Evolutionary conservation across 108 stramenopile genomes (phyloP).

Genomic region (Seminavis robusta): DNA sequence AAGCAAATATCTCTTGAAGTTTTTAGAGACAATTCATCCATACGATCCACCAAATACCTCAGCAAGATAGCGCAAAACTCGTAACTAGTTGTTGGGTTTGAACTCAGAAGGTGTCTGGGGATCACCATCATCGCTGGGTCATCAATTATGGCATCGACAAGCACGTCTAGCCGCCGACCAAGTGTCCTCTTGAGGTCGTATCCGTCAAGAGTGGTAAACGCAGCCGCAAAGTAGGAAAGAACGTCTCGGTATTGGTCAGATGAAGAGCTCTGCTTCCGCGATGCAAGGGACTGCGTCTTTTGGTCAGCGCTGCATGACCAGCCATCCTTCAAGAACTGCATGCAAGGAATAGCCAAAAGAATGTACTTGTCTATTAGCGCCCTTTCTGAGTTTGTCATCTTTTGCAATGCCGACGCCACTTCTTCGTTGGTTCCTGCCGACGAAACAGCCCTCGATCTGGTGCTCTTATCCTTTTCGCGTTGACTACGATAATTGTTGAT

Average conservation of each 20-base stretch:
- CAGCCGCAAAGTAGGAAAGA: conserved; percentile 85
- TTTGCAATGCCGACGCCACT: conserved; percentile 42
- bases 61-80: conserved; percentile 80
- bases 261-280: not conserved
- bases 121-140: conserved; percentile 71
- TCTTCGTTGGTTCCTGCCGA: conserved; percentile 52
- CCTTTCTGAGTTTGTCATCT: conserved; percentile 73
- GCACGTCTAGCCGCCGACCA: conserved; percentile 57
- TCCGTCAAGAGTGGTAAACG: conserved; percentile 84
- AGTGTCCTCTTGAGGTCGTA: conserved; percentile 70
- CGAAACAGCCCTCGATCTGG: conserved; percentile 5
- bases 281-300: not conserved
- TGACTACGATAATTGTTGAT: conserved; percentile 75
- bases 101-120: conserved; percentile 76
- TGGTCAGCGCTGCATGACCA: not conserved
- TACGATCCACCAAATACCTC: conserved; percentile 64
- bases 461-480: conserved; percentile 41
- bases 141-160: conserved; percentile 78
- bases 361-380: conserved; percentile 82
- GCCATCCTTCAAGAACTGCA: conserved; percentile 52
- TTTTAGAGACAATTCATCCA: conserved; percentile 39
- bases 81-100: conserved; percentile 60
- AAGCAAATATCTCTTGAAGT: not conserved
- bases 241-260: conserved; percentile 39
- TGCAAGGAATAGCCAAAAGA: conserved; percentile 74